Evolutionary conservation across 1,284 basidiomycete genomes (phyloP), one percentile per base, ranked within the genome.

Genomic region (Trichosporon coremiiforme): DNA sequence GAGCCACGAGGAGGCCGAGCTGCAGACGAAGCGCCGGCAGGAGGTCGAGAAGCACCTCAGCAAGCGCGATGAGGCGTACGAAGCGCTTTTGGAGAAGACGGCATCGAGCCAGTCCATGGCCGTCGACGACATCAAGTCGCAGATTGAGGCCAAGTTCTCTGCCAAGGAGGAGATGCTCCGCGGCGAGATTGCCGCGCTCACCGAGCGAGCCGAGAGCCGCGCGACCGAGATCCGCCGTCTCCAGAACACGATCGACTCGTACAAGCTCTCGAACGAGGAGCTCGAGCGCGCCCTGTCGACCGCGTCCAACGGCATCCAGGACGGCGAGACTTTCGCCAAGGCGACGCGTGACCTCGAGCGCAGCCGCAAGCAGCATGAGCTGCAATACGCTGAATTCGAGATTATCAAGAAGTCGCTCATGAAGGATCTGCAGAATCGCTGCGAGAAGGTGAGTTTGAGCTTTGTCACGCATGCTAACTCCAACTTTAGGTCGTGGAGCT

Each of bases 401-500:
- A 91, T 92, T 41, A 94, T 98, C 81, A 99, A 99, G 89, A 97
- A 98, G 87, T 96, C 92, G 71, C 88, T 99, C 75, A 98, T 99
- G 92, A 91, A 94, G 65, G 97, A 99, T 86, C 86, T 99, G 75
- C 97, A 98, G 86, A 98, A 99, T 84, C 94, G 97, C 62, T 99
- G 97, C 83, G 97, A 99, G 87, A 99, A 99, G 90, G 95, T 93
- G 68, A 73, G 85, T 31, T 25, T 36, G 15, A n/a, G 12, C 4
- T 2, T 29, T 47, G 22, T 38, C 3, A 25, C 1, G 0, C 15
- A 5, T 36, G 68, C 69, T 71, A 35, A 73, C 72, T 41, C n/a
- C n/a, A 12, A 75, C 20, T 17, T 12, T 76, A 96, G 94, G 95
- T 99, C 57, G 96, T 99, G 70, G 97, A 99, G 85, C 89, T 99